Percentiles rank a stretch among this genome's conserved stretches.
Evolutionary conservation across 192 early-diverging fungal genomes (phyloP).

Genomic region (Dissophora ornata): DNA sequence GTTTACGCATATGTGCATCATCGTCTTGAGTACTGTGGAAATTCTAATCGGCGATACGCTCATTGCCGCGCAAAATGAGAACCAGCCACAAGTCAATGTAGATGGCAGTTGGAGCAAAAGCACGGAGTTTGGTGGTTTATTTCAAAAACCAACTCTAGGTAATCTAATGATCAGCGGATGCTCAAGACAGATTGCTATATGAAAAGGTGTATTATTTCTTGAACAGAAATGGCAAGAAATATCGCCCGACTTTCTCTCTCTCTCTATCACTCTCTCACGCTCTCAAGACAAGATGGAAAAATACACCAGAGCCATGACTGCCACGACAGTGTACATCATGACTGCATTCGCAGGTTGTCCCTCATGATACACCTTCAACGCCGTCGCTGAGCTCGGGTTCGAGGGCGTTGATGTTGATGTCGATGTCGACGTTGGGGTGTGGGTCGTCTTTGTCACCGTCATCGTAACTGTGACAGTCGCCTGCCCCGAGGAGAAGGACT

Average conservation of each 20-base stretch:
- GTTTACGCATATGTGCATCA: not conserved
- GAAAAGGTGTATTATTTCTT: too few species aligned
- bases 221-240: too few species aligned
- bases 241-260: too few species aligned
- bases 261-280: not conserved
- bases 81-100: too few species aligned
- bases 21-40: not conserved
- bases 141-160: too few species aligned
- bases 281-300: conserved; percentile 4
- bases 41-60: not conserved
- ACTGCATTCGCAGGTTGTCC: not conserved
- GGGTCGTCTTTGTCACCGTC: not conserved
- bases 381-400: conserved; percentile 13
- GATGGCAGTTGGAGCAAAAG: not conserved
- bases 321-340: not conserved
- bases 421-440: not conserved
- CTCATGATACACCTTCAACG: not conserved
- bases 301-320: not conserved
- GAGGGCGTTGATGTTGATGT: conserved; percentile 1
- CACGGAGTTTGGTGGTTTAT: not conserved
- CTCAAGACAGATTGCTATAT: too few species aligned
- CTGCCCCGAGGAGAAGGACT: not conserved
- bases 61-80: not conserved
- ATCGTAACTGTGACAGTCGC: not conserved
- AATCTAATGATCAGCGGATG: too few species aligned